Evolutionary conservation across 768 basidiomycete genomes (phyloP).

Genomic region (Tylopilus intermedius): DNA sequence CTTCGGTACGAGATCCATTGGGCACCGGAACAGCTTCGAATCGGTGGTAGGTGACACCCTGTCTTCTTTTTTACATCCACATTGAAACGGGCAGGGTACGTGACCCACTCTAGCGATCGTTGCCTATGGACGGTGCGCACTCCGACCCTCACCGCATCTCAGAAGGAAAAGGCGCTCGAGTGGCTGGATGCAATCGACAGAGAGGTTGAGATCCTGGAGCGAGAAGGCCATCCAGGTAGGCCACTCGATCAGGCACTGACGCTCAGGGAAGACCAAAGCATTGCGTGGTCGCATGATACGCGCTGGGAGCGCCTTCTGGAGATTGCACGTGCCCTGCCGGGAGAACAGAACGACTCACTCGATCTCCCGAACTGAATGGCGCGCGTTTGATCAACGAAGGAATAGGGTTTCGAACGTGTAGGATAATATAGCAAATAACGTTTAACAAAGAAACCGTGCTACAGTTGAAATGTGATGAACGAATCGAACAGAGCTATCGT

Average conservation of each 20-base stretch:
- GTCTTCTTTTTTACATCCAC: background rate
- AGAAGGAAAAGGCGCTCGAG: slow-evolving; percentile 44
- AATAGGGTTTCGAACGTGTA: background rate
- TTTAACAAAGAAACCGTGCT: background rate
- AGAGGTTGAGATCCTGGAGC: slow-evolving; percentile 40
- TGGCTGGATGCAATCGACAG: slow-evolving; percentile 53
- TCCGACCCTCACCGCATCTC: slow-evolving; percentile 41
- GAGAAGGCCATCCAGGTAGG: slow-evolving; percentile 22
- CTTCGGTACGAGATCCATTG: slow-evolving; percentile 66
- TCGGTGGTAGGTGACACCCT: slow-evolving; percentile 39
- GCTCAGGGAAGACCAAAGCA: slow-evolving; percentile 44
- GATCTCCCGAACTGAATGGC: background rate
- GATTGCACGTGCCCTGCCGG: slow-evolving; percentile 37
- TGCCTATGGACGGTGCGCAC: slow-evolving; percentile 57
- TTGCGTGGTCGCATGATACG: slow-evolving; percentile 51
- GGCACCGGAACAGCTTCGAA: slow-evolving; percentile 56
- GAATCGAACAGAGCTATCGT: no score
- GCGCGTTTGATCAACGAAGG: background rate
- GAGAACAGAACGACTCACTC: slow-evolving; percentile 7
- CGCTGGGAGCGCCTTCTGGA: slow-evolving; percentile 40
- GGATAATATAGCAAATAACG: background rate
- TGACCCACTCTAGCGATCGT: slow-evolving; percentile 67
- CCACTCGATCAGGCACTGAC: slow-evolving; percentile 40
- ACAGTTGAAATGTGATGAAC: background rate
- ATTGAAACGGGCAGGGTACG: slow-evolving; percentile 44